Evolutionary conservation across 345 rosid species (phyloP), one percentile per base, ranked within the genome.

Genomic region (Populus ilicifolia): DNA sequence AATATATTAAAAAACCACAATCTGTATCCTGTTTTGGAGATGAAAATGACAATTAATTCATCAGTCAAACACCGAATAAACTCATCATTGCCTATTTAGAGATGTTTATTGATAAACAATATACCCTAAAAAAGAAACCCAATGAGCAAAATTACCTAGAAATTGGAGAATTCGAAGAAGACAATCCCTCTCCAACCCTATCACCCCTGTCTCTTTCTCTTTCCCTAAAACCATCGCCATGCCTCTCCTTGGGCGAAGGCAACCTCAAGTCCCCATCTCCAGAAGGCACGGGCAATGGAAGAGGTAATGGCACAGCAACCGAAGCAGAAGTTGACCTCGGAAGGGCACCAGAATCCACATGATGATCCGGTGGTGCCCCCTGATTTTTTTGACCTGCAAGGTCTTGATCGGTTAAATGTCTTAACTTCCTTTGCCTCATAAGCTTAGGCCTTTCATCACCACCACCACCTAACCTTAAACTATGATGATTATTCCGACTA

Each of bases 221-320:
- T 41, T 75, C 78, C 38, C 80, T 46, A 74, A 63, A 9, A 8
- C 79, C 67, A 27, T 86, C 85, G 27, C 86, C 82, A 59, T 81
- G 87, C 80, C 78, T 76, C 41, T 85, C 90, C 17, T 78, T 80
- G 8, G 83, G 81, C 62, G 86, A 84, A 17, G 78, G 87, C 59
- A 78, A 76, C 68, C 86, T 81, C 44, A 69, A 73, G 23, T 86
- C 89, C 8, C 82, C 86, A 36, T 83, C 80, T 27, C 86, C 80
- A 39, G 33, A 77, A 43, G 88, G 89, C 25, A 87, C 62, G 67
- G 97, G 97, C 50, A 91, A 76, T 10, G 96, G 96, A 63, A 92
- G 81, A 1, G 93, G 93, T 61, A 89, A 56, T 17, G 94, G 88
- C 17, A 73, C 73, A 23, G 85, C 65, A 3, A 74, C 39, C 16